Percentiles rank a stretch among this genome's conserved stretches.
Conservation (phyloP, 495 filamentous ascomycete species). For the Xylaria longipes region DNA sequence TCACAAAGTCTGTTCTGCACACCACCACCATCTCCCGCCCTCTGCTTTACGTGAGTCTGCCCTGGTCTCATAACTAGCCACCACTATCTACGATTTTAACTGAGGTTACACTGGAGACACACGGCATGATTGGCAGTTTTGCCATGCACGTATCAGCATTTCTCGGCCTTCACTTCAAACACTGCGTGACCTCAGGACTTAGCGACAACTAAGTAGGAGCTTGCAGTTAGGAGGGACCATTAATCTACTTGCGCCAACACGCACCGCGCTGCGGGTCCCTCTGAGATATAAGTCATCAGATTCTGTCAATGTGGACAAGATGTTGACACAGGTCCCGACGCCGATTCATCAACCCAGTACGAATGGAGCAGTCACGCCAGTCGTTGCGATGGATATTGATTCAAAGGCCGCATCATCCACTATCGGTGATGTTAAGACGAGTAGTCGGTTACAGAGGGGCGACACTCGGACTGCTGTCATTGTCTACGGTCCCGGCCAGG, state of each 20-base stretch:
- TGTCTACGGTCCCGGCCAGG: slow-evolving; percentile 65
- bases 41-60: background rate
- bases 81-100: background rate
- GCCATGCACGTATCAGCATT: slow-evolving; percentile 20
- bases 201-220: background rate
- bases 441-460: slow-evolving; percentile 47
- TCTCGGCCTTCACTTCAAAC: slow-evolving; percentile 12
- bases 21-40: background rate
- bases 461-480: slow-evolving; percentile 65
- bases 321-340: slow-evolving; percentile 45
- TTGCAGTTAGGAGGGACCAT: slow-evolving; percentile 13
- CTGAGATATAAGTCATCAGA: slow-evolving; percentile 10
- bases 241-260: slow-evolving; percentile 17
- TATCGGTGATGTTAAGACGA: slow-evolving; percentile 37
- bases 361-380: slow-evolving; percentile 32
- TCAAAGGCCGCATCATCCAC: slow-evolving; percentile 31
- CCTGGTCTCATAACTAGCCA: background rate
- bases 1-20: background rate
- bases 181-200: background rate
- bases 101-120: background rate
- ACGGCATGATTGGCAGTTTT: slow-evolving; percentile 13
- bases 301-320: slow-evolving; percentile 29
- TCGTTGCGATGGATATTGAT: slow-evolving; percentile 41
- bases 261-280: slow-evolving; percentile 17
- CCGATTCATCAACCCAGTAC: slow-evolving; percentile 43